phyloP scores from a whole-genome alignment of 352 stramenopile species.

The Globisporangium paddicum region DNA sequence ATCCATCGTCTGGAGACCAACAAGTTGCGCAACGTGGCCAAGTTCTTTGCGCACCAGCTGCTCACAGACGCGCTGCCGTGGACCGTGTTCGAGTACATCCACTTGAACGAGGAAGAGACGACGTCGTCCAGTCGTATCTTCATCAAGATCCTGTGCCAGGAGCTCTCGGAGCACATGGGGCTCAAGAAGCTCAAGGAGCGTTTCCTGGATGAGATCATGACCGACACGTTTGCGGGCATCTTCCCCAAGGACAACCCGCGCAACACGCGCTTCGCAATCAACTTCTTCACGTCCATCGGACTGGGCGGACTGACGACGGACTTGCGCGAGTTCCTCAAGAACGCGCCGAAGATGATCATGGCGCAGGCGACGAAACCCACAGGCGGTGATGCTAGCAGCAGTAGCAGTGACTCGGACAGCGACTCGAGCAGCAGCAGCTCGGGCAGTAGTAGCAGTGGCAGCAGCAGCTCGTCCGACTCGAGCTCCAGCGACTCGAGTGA shows the following conservation, averaged over 20 bases:
- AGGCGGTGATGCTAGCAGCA: slow-evolving; percentile 14
- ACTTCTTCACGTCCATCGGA: slow-evolving; percentile 99
- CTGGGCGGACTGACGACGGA: slow-evolving; percentile 97
- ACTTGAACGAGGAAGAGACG: slow-evolving; percentile 98
- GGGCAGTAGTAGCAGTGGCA: slow-evolving; percentile 22
- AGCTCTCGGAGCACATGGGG: slow-evolving; percentile 96
- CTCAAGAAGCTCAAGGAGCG: slow-evolving; percentile 94
- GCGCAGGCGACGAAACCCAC: slow-evolving; percentile 40
- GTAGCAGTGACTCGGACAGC: slow-evolving; percentile 33
- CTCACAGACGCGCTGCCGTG: slow-evolving; percentile 97
- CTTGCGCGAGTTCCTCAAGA: slow-evolving; percentile 96
- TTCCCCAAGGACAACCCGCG: slow-evolving; percentile 97
- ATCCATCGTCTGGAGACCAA: slow-evolving; percentile 99
- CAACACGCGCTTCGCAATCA: slow-evolving; percentile 99
- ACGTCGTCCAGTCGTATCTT: slow-evolving; percentile 99
- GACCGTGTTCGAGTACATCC: slow-evolving; percentile 96
- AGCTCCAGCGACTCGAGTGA: slow-evolving; percentile 19
- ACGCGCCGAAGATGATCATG: slow-evolving; percentile 94
- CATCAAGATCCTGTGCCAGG: slow-evolving; percentile 98
- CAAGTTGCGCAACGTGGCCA: slow-evolving; percentile 98
- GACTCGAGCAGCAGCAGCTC: slow-evolving; percentile 32
- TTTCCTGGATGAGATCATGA: slow-evolving; percentile 92
- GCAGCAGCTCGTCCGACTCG: slow-evolving; percentile 33
- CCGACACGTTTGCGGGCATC: slow-evolving; percentile 91
- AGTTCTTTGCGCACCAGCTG: slow-evolving; percentile 98